Evolutionary conservation across 768 basidiomycete species (phyloP), one percentile per base, ranked within the genome.

Genomic region (Suillus weaverae): DNA sequence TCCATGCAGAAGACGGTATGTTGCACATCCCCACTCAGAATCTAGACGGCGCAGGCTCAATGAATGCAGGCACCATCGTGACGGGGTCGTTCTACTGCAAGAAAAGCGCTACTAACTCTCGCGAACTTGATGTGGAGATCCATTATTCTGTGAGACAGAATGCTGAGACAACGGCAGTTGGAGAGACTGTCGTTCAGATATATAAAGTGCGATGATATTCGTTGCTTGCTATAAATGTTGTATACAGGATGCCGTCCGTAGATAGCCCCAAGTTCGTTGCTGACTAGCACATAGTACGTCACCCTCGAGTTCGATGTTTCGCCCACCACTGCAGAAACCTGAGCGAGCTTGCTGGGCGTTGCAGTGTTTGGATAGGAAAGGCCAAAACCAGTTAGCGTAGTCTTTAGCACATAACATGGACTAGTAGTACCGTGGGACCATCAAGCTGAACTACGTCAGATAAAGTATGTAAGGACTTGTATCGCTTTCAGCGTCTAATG

Each of bases 71-170:
- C 20, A 86, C 90, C 2, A 74, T 83, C 32, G 87, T 99, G 30
- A 74, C 81, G 6, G 97, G 97, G 3, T 85, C 77, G n/a, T 96
- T 98, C 81, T 84, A 86, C 70, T 93, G 92, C 71, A 83, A 82
- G 67, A 98, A 98, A 81, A 92, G 87, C 71, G 78, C 82, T 39
- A 80, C 77, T 5, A 98, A 98, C 74, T 89, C 91, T 46, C 83
- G 97, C 56, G 96, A 97, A 73, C 78, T 98, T 55, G 91, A 96
- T 66, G 86, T 98, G 16, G 95, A 97, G 79, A 92, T 98, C 43
- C 94, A 95, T 74, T 95, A 84, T 72, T 68, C 75, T 0, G 78
- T 90, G 67, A 81, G 79, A 20, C 81, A 84, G 10, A 75, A 79
- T 22, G 71, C 65, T 14, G 77, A 74, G 32, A 68, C 57, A 20